Conservation (phyloP, 805 yeast species). For the Ogataea siamensis region DNA sequence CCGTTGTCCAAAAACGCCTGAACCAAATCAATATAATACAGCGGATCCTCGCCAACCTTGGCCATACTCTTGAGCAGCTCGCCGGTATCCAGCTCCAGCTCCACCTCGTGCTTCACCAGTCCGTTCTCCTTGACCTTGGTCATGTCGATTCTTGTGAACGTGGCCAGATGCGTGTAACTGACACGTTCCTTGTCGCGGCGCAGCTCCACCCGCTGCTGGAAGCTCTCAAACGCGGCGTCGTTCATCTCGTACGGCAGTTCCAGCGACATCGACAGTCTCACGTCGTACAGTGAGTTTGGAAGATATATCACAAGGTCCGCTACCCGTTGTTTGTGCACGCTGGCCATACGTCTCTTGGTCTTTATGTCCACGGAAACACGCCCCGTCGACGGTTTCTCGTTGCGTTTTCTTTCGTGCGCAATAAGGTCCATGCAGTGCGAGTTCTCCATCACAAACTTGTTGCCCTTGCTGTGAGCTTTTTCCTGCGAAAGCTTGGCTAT, state of each 20-base stretch:
- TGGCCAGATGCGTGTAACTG: constrained; percentile 70
- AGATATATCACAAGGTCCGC: constrained; percentile 68
- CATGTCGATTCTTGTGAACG: constrained; percentile 70
- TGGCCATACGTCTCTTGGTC: constrained; percentile 65
- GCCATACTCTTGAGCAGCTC: constrained; percentile 34
- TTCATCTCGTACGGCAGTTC: constrained; percentile 69
- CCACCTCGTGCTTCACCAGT: constrained; percentile 33
- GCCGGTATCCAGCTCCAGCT: constrained; percentile 34
- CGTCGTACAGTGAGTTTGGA: constrained; percentile 77
- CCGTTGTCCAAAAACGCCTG: constrained; percentile 47
- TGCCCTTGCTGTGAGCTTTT: constrained; percentile 20
- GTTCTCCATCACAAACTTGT: constrained; percentile 58
- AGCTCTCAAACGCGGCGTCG: constrained; percentile 51
- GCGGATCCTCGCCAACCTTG: constrained; percentile 35
- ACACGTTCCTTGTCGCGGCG: constrained; percentile 71
- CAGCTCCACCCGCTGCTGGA: constrained; percentile 45
- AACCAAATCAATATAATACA: constrained; percentile 44
- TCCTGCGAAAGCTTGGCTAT: constrained; percentile 50
- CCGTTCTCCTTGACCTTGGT: constrained; percentile 51
- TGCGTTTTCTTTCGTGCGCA: constrained; percentile 59
- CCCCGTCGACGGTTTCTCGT: constrained; percentile 61
- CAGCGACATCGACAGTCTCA: constrained; percentile 68
- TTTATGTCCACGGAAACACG: constrained; percentile 66
- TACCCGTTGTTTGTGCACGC: constrained; percentile 72
- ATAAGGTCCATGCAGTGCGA: constrained; percentile 62